Evolutionary conservation across 139 green algal species (phyloP).

Genomic region (Haematococcus sp.): DNA sequence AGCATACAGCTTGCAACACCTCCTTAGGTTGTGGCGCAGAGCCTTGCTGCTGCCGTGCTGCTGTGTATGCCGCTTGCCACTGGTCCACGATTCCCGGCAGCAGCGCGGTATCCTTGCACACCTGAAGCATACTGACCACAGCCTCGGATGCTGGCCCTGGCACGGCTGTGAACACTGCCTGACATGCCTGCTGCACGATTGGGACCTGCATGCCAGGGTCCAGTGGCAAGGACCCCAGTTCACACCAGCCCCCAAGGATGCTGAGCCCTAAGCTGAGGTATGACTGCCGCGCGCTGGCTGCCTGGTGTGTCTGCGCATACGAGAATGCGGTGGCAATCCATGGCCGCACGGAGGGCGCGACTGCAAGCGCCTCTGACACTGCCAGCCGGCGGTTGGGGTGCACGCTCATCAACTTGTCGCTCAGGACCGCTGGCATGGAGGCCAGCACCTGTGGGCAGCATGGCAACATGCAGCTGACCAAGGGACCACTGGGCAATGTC

Average conservation of each 20-base stretch:
- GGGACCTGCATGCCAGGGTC: not conserved
- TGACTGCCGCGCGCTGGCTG: conserved; percentile 8
- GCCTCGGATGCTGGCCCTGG: too few species aligned
- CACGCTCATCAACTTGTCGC: conserved; percentile 1
- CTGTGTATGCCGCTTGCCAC: too few species aligned
- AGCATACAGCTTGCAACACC: conserved; percentile 19
- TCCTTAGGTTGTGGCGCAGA: not conserved
- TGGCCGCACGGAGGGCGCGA: not conserved
- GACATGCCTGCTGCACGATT: not conserved
- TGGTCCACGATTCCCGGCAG: too few species aligned
- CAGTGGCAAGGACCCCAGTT: conserved; percentile 7
- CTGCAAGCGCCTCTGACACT: conserved; percentile 9
- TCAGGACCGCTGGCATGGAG: conserved; percentile 20
- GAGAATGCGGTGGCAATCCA: not conserved
- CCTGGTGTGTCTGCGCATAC: too few species aligned
- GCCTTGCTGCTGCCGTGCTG: not conserved
- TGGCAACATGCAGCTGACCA: conserved; percentile 4
- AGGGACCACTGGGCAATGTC: too few species aligned
- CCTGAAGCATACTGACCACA: too few species aligned
- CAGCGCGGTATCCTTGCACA: too few species aligned
- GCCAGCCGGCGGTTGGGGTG: conserved; percentile 18
- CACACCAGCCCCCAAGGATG: not conserved
- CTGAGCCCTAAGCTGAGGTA: not conserved
- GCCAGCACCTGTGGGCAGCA: conserved; percentile 35
- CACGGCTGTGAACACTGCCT: conserved; percentile 4